Evolutionary conservation across 2,329 filamentous ascomycete genomes (phyloP), one percentile per base, ranked within the genome.

Genomic region (Aurifilum marmelostoma): DNA sequence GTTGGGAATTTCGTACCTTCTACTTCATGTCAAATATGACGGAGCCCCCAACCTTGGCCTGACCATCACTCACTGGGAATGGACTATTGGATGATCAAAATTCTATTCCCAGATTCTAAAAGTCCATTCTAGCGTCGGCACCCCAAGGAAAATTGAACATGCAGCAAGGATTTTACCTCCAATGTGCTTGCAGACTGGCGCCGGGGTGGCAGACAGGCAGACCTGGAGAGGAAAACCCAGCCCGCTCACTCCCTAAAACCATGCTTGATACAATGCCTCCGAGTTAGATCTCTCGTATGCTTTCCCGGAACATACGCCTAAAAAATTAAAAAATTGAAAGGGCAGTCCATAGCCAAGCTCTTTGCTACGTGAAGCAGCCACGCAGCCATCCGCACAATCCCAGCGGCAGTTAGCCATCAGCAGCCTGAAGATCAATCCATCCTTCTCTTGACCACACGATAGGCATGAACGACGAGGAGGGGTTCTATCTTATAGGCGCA

Each of bases 41-140:
- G 5, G 41, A 21, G 21, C 16, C 41, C 7, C 8, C 41, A n/a
- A n/a, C n/a, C n/a, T n/a, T n/a, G 43, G 5, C 43, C n/a, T n/a
- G 21, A 21, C 7, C 6, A 62, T 18, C 39, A 14, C 11, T 14
- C 21, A 1, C 27, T 6, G 29, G 16, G 14, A 4, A 37, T 37
- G 29, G 43, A 47, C 18, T 34, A 64, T 41, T 8, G 43, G 18
- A n/a, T n/a, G 41, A 68, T 62, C 66, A 62, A 43, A 50, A 70
- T 52, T 71, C 64, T 69, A 65, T 69, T 71, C 41, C 63, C 67
- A 65, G 67, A 60, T 43, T 67, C 67, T 71, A 69, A 47, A 39
- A 34, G 67, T 63, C 64, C 47, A 67, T 63, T 71, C 69, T 69
- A 65, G 59, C 59, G 63, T 56, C 66, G 64, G 52, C 65, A 67